A percentile compares a stretch with the other conserved stretches of the same genome.
These are phyloP conservation scores for Cordyceps javanica DNA, from an alignment of 2,329 filamentous ascomycete genomes.

Conservation along the genomic window DNA sequence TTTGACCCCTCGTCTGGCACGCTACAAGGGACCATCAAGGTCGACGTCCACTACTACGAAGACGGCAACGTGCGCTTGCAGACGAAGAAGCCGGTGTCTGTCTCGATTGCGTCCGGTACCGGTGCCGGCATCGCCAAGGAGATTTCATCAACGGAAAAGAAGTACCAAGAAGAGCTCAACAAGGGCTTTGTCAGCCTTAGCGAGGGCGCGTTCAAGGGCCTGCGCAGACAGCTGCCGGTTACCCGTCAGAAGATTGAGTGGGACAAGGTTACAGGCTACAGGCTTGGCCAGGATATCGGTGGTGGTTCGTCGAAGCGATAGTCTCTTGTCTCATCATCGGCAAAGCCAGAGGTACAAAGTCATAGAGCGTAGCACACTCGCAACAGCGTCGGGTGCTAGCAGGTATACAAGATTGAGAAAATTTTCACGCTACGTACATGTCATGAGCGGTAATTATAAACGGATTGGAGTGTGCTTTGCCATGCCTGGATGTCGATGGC, in stretches of 20 bases:
- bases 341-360: not conserved
- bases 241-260: constrained; percentile 99
- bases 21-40: constrained; percentile 75
- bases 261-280: constrained; percentile 95
- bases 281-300: constrained; percentile 73
- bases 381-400: not conserved
- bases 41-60: constrained; percentile 99
- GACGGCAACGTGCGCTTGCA: constrained; percentile 93
- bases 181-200: constrained; percentile 80
- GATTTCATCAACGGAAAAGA: constrained; percentile 75
- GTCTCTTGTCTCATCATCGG: constrained; percentile 2
- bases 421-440: too few species aligned
- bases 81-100: constrained; percentile 71
- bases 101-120: constrained; percentile 54
- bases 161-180: constrained; percentile 95
- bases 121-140: constrained; percentile 68
- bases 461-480: too few species aligned
- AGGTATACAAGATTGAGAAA: not conserved
- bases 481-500: too few species aligned
- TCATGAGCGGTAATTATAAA: too few species aligned
- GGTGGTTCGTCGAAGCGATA: constrained; percentile 56
- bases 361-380: not conserved
- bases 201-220: constrained; percentile 89
- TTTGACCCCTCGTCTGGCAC: constrained; percentile 62
- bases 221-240: constrained; percentile 88